Evolutionary conservation across 2,329 filamentous ascomycete species (phyloP), one percentile per base, ranked within the genome.

Genomic region (Epichloe glyceriae): DNA sequence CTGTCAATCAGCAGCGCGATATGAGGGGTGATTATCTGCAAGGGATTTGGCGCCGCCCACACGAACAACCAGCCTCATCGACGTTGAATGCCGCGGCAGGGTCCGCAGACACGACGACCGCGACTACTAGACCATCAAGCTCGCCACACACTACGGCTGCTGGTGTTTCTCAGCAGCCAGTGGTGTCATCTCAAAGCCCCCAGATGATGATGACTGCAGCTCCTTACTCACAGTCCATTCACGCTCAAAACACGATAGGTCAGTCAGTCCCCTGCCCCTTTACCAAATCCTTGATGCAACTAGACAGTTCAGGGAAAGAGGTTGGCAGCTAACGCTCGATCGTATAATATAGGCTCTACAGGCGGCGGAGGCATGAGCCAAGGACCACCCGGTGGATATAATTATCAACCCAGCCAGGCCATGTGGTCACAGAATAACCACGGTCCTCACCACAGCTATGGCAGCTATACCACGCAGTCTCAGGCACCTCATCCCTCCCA

Each of bases 1-100:
- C 79, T 45, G 74, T 97, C 48, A 88, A 86, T 61, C 79, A 86
- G 58, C 85, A 90, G 65, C 84, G 91, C 52, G 81, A 82, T 39
- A 83, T 86, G 67, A 85, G 93, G 52, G 79, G 76, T 53, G 83
- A 90, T 52, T 94, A 88, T 58, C 74, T 95, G 56, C 83, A 91
- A 50, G 82, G 81, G 50, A 78, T 89, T 56, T 97, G 90, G 86
- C 80, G 85, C 56, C 79, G 86, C 54, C 84, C 86, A 11, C 89
- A 94, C 57, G 88, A 96, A 62, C 81, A 85, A 53, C 82, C 87
- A 26, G 65, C 70, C 50, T 70, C 72, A 48, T 73, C 70, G 37
- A 70, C 58, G 56, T 64, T 73, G 56, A 70, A 67, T 46, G 78
- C 73, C 53, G 69, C 75, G 44, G 70, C 72, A 46, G 67, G 67